Evolutionary conservation across 768 basidiomycete genomes (phyloP), one percentile per base, ranked within the genome.

Genomic region (Podaxis sp.): DNA sequence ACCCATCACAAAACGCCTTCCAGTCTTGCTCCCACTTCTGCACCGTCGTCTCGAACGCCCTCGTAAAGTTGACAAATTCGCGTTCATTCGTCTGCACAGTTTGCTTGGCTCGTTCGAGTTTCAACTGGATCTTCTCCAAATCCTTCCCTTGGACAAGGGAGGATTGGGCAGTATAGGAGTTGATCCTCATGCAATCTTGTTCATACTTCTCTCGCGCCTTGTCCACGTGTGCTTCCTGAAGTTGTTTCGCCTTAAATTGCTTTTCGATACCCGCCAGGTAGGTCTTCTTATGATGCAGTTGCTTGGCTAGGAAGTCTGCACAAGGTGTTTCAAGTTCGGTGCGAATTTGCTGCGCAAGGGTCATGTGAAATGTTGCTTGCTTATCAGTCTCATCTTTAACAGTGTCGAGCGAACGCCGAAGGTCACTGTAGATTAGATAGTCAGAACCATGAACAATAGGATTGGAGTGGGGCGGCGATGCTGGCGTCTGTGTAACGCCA

Each of bases 131-230:
- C 77, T 92, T 94, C 68, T 99, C 97, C 33, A 96, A 81, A 61
- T 98, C 96, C 70, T 87, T 90, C 33, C 97, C 97, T 73, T 98
- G 97, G 25, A 93, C 87, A 7, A 98, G 84, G 1, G 92, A 88
- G 36, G 90, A 85, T 73, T 97, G 94, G 4, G 95, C 95, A 3
- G 94, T 94, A 70, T 91, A 94, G 1, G 93, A 90, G 70, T 97
- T 98, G 79, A 98, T 96, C 54, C 90, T 86, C 19, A 96, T 79
- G 72, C 95, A 96, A 69, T 98, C 96, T 54, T 82, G 79, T 74
- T 97, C 93, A 76, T 98, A 98, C 71, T 94, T 93, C 73, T 96
- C 93, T 64, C 91, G 86, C 2, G 97, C 93, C 73, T 94, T 94
- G 68, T 80, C 80, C 49, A 97, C 94, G 66, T 95, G 88, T 11